phyloP scores from a whole-genome alignment of 129 eudicot genomes.

The Saposhnikovia divaricata region DNA sequence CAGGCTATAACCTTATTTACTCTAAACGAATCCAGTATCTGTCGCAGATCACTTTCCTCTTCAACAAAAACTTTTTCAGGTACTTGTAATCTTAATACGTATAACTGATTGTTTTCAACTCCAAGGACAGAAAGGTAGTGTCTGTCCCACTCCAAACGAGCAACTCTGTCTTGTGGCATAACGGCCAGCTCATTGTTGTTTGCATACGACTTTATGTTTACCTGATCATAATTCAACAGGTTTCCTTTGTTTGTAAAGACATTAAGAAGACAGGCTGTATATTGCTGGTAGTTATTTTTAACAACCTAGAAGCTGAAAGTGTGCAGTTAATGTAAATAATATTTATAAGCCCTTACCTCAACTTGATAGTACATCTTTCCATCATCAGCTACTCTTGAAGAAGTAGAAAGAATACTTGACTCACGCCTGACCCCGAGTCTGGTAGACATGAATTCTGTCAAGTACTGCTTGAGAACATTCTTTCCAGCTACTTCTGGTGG shows the following conservation, averaged over 20 bases:
- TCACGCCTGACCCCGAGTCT: constrained; percentile 93
- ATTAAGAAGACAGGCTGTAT: background rate
- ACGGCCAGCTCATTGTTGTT: constrained; percentile 95
- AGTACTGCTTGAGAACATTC: constrained; percentile 60
- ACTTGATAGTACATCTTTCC: constrained; percentile 86
- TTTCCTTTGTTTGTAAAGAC: background rate
- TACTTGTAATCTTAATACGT: constrained; percentile 74
- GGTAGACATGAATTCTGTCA: constrained; percentile 97
- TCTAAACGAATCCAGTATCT: constrained; percentile 77
- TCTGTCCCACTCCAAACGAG: constrained; percentile 78
- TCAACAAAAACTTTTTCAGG: constrained; percentile 76
- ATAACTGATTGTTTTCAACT: constrained; percentile 86
- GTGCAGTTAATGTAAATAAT: background rate
- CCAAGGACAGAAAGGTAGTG: constrained; percentile 91
- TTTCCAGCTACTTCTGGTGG: constrained; percentile 87
- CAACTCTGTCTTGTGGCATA: constrained; percentile 82
- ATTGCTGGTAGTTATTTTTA: background rate
- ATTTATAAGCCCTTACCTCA: constrained; percentile 43
- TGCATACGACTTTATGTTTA: constrained; percentile 87
- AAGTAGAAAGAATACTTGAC: constrained; percentile 64
- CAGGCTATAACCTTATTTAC: constrained; percentile 64
- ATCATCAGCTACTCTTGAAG: constrained; percentile 75
- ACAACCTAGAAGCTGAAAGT: constrained; percentile 4
- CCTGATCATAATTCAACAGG: constrained; percentile 32
- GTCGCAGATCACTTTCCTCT: constrained; percentile 74